Percentiles rank a stretch among this genome's conserved stretches.
Conservation (phyloP, 2,329 filamentous ascomycete species). For the Colletotrichum trifolii region DNA sequence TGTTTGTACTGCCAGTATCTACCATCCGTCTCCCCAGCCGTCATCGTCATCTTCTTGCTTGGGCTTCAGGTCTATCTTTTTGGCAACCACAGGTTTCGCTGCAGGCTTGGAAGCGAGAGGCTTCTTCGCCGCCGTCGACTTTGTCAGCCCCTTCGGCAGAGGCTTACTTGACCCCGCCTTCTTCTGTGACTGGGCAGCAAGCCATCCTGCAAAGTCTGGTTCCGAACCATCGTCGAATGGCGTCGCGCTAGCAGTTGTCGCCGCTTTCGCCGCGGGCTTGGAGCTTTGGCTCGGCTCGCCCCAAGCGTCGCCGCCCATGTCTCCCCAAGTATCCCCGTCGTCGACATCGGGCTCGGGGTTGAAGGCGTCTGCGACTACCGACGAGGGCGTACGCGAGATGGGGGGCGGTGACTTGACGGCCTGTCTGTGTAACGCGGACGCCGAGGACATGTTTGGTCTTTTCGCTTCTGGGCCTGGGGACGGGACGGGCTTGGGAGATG, state of each 20-base stretch:
- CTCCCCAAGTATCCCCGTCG: constrained; percentile 82
- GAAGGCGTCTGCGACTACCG: constrained; percentile 60
- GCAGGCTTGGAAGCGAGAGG: constrained; percentile 47
- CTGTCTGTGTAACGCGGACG: constrained; percentile 70
- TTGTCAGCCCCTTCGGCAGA: constrained; percentile 85
- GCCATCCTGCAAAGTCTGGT: constrained; percentile 95
- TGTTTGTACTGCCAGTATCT: constrained; percentile 26
- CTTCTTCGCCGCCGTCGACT: constrained; percentile 61
- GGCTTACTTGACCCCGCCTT: constrained; percentile 72
- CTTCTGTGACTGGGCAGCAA: constrained; percentile 84
- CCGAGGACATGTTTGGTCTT: constrained; percentile 59
- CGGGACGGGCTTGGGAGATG: constrained; percentile 53
- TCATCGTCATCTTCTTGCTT: constrained; percentile 70
- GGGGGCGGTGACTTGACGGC: constrained; percentile 62
- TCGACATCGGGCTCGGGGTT: constrained; percentile 65
- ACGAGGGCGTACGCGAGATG: constrained; percentile 60
- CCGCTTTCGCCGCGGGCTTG: constrained; percentile 42
- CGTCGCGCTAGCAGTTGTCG: constrained; percentile 50
- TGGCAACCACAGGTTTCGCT: constrained; percentile 60
- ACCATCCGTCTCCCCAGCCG: constrained; percentile 76
- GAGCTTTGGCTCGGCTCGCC: constrained; percentile 47
- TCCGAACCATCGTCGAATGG: constrained; percentile 87
- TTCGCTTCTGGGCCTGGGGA: constrained; percentile 53
- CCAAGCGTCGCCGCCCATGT: constrained; percentile 64
- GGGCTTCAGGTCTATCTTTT: constrained; percentile 77